These are phyloP conservation scores for Cordyceps javanica DNA, from an alignment of 2,329 filamentous ascomycete species.

Conservation along the genomic window DNA sequence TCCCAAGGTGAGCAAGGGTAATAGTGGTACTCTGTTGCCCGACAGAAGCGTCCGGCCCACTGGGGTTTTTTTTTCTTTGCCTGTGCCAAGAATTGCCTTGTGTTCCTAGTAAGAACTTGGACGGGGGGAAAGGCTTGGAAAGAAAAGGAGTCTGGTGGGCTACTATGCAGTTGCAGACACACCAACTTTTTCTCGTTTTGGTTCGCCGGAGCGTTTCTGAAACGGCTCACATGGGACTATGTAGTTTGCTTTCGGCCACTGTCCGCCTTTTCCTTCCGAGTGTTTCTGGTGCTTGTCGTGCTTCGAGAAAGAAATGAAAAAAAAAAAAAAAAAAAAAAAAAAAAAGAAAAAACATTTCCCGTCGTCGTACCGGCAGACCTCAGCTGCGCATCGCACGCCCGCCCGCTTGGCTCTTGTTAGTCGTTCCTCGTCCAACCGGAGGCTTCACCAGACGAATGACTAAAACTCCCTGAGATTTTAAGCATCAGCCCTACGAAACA, in stretches of 20 bases:
- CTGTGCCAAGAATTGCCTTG: background rate
- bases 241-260: background rate
- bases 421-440: conserved; percentile 3
- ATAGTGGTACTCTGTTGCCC: background rate
- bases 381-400: background rate
- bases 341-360: no score
- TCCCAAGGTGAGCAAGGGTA: conserved; percentile 10
- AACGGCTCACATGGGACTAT: background rate
- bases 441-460: conserved; percentile 7
- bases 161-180: background rate
- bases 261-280: background rate
- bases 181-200: background rate
- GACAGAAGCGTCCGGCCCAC: background rate
- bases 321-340: no score
- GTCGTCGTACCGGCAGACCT: no score
- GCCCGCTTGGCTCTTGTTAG: background rate
- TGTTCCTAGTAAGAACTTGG: background rate
- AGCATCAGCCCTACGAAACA: conserved; percentile 11
- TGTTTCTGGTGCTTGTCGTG: no score
- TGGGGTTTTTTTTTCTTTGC: background rate
- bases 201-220: background rate
- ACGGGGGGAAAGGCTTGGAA: background rate
- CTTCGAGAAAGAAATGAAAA: no score
- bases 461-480: background rate
- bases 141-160: background rate